These are phyloP conservation scores for Paspalum vaginatum DNA, from an alignment of 176 grass and related monocot species.

Conservation along the genomic window DNA sequence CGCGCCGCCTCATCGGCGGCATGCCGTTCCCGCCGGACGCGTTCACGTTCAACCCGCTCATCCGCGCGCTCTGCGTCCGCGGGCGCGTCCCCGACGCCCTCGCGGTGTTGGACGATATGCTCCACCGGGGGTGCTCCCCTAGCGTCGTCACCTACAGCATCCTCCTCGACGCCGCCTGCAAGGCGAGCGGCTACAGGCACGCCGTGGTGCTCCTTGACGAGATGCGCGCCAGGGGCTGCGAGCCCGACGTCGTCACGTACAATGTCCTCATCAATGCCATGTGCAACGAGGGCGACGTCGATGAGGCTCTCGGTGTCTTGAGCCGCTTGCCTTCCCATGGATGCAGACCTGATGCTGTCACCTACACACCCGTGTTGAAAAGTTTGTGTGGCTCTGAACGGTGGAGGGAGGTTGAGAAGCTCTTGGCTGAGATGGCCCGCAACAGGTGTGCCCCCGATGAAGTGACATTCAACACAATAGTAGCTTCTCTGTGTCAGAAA, in stretches of 20 bases:
- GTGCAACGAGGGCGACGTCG: slow-evolving; percentile 54
- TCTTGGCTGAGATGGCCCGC: slow-evolving; percentile 49
- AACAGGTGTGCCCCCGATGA: slow-evolving; percentile 56
- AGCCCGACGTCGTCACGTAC: slow-evolving; percentile 56
- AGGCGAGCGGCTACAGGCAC: slow-evolving; percentile 48
- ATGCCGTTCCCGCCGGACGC: slow-evolving; percentile 59
- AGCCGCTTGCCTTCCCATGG: slow-evolving; percentile 45
- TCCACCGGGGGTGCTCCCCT: slow-evolving; percentile 46
- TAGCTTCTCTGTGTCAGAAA: slow-evolving; percentile 59
- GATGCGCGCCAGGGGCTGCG: slow-evolving; percentile 60
- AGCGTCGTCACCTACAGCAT: slow-evolving; percentile 67
- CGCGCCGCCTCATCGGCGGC: slow-evolving; percentile 44
- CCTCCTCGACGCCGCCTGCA: slow-evolving; percentile 56
- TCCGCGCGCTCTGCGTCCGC: slow-evolving; percentile 49
- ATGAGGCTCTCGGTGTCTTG: slow-evolving; percentile 48
- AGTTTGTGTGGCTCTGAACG: slow-evolving; percentile 54
- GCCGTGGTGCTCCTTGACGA: slow-evolving; percentile 52
- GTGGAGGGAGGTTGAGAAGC: slow-evolving; percentile 63
- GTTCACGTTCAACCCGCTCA: slow-evolving; percentile 63
- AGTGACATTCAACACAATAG: slow-evolving; percentile 55
- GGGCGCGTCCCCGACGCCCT: slow-evolving; percentile 47
- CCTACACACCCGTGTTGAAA: slow-evolving; percentile 53
- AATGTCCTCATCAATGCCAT: slow-evolving; percentile 65
- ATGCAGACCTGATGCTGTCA: slow-evolving; percentile 53
- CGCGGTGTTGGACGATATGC: slow-evolving; percentile 53